Evolutionary conservation across 805 yeast genomes (phyloP).

Genomic region (Blastobotrys attinorum): DNA sequence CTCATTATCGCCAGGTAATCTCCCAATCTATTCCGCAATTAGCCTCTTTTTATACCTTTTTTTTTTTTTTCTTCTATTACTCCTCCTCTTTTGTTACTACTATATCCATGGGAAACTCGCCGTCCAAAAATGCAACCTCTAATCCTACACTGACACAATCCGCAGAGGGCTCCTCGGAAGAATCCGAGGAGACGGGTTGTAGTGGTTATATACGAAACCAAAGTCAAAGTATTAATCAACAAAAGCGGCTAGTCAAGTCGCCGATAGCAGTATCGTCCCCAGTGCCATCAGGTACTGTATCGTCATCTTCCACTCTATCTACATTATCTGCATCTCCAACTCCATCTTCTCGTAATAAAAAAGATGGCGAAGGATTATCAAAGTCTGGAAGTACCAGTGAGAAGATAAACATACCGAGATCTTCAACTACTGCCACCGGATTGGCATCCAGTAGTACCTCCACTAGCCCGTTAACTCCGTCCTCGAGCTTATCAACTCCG

Average conservation of each 20-base stretch:
- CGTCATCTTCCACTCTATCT: no score
- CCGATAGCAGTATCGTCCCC: no score
- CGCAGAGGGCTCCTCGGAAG: conserved; percentile 25
- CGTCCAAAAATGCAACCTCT: conserved; percentile 33
- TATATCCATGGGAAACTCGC: conserved; percentile 29
- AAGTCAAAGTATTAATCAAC: background rate
- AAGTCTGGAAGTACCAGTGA: no score
- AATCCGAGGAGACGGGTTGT: conserved; percentile 15
- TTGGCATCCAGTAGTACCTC: background rate
- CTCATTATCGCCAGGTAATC: no score
- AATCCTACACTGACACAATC: conserved; percentile 22
- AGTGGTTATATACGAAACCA: conserved; percentile 17
- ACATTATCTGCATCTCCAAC: no score
- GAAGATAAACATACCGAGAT: background rate
- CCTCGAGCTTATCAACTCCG: background rate
- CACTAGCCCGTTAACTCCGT: background rate
- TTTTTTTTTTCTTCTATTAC: no score
- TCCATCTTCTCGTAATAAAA: background rate
- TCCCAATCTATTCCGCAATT: no score
- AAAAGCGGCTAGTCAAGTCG: background rate
- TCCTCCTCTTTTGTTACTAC: no score
- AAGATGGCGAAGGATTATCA: no score
- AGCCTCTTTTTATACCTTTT: background rate
- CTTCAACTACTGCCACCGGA: background rate
- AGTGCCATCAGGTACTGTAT: background rate